Evolutionary conservation across 768 basidiomycete genomes (phyloP).

Genomic region (Suillus lakei): DNA sequence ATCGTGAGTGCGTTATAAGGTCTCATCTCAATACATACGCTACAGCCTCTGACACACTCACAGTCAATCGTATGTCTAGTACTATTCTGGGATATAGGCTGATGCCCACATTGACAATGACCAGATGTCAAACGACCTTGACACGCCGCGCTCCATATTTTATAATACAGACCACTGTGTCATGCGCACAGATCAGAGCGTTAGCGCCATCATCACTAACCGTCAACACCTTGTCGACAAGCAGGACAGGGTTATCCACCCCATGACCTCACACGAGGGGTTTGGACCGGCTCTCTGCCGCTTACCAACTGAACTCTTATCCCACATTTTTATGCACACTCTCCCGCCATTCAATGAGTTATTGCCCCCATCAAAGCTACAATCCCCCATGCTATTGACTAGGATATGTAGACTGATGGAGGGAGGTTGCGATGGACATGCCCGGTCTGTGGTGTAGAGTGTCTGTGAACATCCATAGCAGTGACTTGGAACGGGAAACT

Average conservation of each 20-base stretch:
- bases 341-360: not conserved
- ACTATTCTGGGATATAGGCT: not conserved
- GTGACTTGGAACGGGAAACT: not conserved
- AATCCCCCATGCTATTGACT: no score
- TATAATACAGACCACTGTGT: not conserved
- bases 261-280: not conserved
- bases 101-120: not conserved
- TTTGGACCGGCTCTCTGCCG: not conserved
- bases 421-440: no score
- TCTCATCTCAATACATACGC: not conserved
- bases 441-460: no score
- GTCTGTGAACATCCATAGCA: no score
- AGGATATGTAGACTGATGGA: no score
- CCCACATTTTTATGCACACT: not conserved
- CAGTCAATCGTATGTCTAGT: not conserved
- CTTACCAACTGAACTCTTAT: not conserved
- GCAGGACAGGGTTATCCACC: not conserved
- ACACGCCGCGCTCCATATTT: not conserved
- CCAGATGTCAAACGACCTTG: not conserved
- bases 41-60: not conserved
- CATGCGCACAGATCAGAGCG: not conserved
- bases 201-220: not conserved
- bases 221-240: not conserved
- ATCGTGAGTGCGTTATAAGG: not conserved
- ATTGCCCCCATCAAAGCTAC: no score